These are phyloP conservation scores for Colletotrichum camelliae DNA, from an alignment of 2,329 filamentous ascomycete genomes.

Conservation along the genomic window DNA sequence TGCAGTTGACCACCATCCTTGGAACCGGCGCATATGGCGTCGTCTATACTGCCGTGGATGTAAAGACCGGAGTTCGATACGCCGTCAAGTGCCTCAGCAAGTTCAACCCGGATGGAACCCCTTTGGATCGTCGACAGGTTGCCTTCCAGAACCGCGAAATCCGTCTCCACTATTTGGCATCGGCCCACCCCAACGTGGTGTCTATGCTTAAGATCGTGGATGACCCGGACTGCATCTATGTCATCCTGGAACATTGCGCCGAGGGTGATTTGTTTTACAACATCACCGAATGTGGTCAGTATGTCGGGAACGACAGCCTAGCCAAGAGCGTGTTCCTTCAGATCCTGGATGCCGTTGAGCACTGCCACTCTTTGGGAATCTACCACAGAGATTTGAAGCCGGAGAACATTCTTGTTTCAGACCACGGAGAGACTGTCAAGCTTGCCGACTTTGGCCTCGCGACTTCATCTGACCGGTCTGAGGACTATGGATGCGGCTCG, in stretches of 20 bases:
- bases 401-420: conserved; percentile 94
- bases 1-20: conserved; percentile 84
- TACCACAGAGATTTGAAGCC: conserved; percentile 98
- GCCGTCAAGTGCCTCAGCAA: conserved; percentile 98
- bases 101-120: conserved; percentile 71
- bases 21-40: conserved; percentile 96
- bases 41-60: conserved; percentile 88
- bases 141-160: conserved; percentile 95
- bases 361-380: conserved; percentile 91
- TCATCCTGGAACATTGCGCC: conserved; percentile 95
- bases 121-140: conserved; percentile 82
- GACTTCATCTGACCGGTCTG: conserved; percentile 81
- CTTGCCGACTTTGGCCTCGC: conserved; percentile 97
- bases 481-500: conserved; percentile 96
- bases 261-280: conserved; percentile 97
- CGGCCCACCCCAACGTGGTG: conserved; percentile 90
- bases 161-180: conserved; percentile 86
- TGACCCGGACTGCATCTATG: conserved; percentile 89
- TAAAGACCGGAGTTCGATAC: conserved; percentile 81
- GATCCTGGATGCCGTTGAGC: conserved; percentile 93
- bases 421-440: conserved; percentile 89
- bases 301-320: conserved; percentile 89
- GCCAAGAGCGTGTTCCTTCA: conserved; percentile 91
- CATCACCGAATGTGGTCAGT: conserved; percentile 94
- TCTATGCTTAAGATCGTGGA: conserved; percentile 94